Conservation (phyloP, 148 eudicot species). For the Dysphania ambrosioides region DNA sequence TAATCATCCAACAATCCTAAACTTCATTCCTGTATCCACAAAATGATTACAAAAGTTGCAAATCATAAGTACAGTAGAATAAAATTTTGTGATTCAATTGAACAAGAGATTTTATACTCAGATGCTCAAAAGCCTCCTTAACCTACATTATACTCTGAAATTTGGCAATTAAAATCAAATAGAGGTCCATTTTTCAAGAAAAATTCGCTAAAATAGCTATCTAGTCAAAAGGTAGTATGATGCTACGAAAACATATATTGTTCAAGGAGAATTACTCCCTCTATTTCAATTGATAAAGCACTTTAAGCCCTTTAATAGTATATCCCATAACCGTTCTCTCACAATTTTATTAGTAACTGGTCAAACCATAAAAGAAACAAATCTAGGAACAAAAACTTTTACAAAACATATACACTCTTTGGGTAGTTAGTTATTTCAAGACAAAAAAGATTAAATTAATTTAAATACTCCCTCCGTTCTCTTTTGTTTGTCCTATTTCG, state of each 20-base stretch:
- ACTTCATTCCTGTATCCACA: conserved; percentile 3
- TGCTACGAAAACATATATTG: neutral
- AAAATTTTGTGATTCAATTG: neutral
- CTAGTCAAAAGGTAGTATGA: neutral
- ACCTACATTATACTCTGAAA: neutral
- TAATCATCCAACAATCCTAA: neutral
- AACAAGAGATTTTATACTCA: neutral
- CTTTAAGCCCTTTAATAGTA: neutral
- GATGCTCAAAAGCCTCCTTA: neutral
- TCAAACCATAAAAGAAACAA: too few relatives aligned
- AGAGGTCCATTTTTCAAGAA: neutral
- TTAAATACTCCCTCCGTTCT: too few relatives aligned
- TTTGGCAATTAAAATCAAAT: neutral
- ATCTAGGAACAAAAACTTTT: too few relatives aligned
- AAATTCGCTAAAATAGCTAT: neutral
- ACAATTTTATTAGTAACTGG: too few relatives aligned
- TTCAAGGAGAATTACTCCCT: neutral
- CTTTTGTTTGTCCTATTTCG: too few relatives aligned
- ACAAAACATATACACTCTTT: too few relatives aligned
- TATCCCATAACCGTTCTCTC: neutral
- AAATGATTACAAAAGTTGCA: neutral
- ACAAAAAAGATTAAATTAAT: too few relatives aligned
- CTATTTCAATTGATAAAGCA: neutral
- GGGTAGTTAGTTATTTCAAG: too few relatives aligned
- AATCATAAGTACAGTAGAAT: neutral